Conservation (phyloP, 805 yeast genomes). For the Hanseniaspora pseudoguilliermondii region DNA sequence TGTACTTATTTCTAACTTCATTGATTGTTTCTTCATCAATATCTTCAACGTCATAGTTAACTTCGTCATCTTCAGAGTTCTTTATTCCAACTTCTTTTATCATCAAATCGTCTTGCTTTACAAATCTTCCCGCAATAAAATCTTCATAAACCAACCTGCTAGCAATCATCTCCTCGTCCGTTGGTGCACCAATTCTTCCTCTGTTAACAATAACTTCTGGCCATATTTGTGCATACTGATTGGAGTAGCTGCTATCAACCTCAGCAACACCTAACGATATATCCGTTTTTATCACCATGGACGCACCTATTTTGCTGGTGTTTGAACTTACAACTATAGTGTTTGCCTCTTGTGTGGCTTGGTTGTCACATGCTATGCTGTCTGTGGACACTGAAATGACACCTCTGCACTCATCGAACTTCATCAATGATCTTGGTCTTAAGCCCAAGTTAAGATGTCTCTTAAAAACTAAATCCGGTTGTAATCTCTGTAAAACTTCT, state of each 20-base stretch:
- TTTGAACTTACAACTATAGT: constrained; percentile 45
- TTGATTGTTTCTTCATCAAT: constrained; percentile 21
- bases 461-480: constrained; percentile 73
- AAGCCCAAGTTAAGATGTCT: constrained; percentile 63
- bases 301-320: constrained; percentile 52
- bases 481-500: constrained; percentile 65
- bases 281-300: constrained; percentile 55
- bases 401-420: constrained; percentile 58
- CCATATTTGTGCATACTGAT: constrained; percentile 35
- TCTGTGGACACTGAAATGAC: constrained; percentile 28
- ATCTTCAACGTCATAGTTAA: constrained; percentile 32
- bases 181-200: constrained; percentile 69
- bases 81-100: constrained; percentile 37
- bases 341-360: constrained; percentile 24
- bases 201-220: constrained; percentile 67
- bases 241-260: constrained; percentile 27
- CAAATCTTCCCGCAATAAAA: constrained; percentile 42
- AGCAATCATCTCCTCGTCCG: constrained; percentile 70
- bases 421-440: constrained; percentile 57
- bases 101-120: constrained; percentile 39
- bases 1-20: constrained; percentile 35
- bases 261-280: constrained; percentile 45
- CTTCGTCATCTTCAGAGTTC: constrained; percentile 37
- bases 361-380: not conserved
- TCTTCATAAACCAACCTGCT: constrained; percentile 54